Evolutionary conservation across 2,329 filamentous ascomycete genomes (phyloP).

Genomic region (Verticillium albo-atrum): DNA sequence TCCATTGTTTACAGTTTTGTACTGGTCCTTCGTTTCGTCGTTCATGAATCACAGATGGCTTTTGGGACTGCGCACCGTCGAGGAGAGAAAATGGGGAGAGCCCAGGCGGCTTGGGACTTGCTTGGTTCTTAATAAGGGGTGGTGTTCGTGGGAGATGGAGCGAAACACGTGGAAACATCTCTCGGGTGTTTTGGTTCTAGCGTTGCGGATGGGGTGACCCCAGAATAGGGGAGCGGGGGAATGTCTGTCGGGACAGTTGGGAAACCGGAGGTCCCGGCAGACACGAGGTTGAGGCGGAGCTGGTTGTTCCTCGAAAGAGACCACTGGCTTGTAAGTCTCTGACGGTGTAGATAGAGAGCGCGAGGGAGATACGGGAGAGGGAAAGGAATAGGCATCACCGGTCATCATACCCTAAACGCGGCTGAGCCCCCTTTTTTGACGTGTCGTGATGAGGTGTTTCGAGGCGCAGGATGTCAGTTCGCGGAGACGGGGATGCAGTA

Average conservation of each 20-base stretch:
- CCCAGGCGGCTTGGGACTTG: conserved; percentile 31
- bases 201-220: conserved; percentile 1
- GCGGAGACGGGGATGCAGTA: neutral
- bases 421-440: neutral
- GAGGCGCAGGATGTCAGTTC: neutral
- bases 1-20: conserved; percentile 14
- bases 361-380: neutral
- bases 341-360: conserved; percentile 10
- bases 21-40: neutral
- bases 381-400: conserved; percentile 6
- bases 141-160: neutral
- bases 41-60: conserved; percentile 12
- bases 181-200: conserved; percentile 4
- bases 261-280: conserved; percentile 1
- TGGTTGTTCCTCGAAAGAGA: conserved; percentile 10
- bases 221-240: conserved; percentile 2
- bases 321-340: conserved; percentile 6
- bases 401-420: neutral
- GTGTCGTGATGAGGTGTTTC: neutral
- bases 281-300: conserved; percentile 3
- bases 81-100: conserved; percentile 24
- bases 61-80: neutral
- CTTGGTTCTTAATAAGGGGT: conserved; percentile 11
- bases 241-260: neutral
- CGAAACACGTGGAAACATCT: neutral